Evolutionary conservation across 345 rosid genomes (phyloP).

Genomic region (Bruguiera sexangula): DNA sequence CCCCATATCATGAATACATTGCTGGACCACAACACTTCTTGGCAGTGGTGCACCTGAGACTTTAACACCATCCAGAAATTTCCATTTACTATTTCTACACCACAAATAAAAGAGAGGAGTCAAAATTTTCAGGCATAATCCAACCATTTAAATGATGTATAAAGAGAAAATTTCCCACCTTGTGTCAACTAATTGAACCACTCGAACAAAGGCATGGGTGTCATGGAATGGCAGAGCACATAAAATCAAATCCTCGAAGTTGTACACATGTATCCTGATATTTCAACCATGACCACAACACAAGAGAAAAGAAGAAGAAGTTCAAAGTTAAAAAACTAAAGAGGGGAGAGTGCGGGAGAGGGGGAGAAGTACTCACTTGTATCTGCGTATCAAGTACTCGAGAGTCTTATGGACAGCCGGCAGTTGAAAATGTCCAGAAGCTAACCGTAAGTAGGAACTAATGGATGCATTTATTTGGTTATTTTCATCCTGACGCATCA

Average conservation of each 20-base stretch:
- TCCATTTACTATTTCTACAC: constrained; percentile 83
- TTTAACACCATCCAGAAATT: constrained; percentile 76
- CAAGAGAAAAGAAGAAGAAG: background rate
- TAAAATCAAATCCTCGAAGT: constrained; percentile 67
- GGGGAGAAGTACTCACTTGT: constrained; percentile 47
- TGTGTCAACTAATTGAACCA: constrained; percentile 66
- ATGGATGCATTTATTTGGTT: constrained; percentile 51
- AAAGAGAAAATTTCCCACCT: constrained; percentile 44
- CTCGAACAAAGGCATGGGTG: constrained; percentile 77
- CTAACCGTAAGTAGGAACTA: constrained; percentile 55
- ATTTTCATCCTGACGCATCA: constrained; percentile 59
- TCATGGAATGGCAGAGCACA: constrained; percentile 88
- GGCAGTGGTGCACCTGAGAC: constrained; percentile 90
- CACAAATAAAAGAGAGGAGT: constrained; percentile 6
- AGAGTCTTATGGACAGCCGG: constrained; percentile 64
- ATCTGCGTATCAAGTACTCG: constrained; percentile 91
- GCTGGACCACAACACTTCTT: constrained; percentile 80
- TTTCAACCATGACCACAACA: constrained; percentile 12
- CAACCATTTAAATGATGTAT: background rate
- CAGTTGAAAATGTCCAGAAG: constrained; percentile 66
- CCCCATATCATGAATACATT: constrained; percentile 75
- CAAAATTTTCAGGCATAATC: constrained; percentile 5
- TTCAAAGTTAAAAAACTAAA: background rate
- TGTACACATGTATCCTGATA: constrained; percentile 76
- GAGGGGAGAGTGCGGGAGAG: background rate